phyloP scores from a whole-genome alignment of 169 alveolate genomes.

The Cryptosporidium sp. region DNA sequence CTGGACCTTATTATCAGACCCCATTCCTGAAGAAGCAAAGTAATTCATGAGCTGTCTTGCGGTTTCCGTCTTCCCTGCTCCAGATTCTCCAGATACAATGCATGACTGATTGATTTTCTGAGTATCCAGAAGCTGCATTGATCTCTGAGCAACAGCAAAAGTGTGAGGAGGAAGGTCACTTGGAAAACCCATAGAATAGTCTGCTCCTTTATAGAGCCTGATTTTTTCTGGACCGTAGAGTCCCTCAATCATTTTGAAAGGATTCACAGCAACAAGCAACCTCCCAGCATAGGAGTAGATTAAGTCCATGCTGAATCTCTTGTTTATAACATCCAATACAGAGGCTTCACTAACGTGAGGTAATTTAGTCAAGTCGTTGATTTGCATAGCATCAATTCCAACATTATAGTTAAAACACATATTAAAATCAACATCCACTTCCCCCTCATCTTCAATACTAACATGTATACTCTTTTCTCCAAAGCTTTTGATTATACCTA shows the following conservation, averaged over 20 bases:
- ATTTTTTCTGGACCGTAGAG: slow-evolving; percentile 82
- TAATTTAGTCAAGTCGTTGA: slow-evolving; percentile 86
- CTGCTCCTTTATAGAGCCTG: slow-evolving; percentile 80
- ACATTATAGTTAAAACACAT: slow-evolving; percentile 69
- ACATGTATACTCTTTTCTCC: slow-evolving; percentile 28
- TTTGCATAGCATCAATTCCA: slow-evolving; percentile 65
- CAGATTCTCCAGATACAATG: slow-evolving; percentile 99
- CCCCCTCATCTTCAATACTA: slow-evolving; percentile 59
- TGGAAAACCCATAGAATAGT: slow-evolving; percentile 83
- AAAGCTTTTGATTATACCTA: slow-evolving; percentile 44
- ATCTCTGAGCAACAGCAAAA: slow-evolving; percentile 88
- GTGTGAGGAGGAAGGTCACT: slow-evolving; percentile 88
- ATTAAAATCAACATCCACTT: slow-evolving; percentile 42
- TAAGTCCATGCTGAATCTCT: slow-evolving; percentile 85
- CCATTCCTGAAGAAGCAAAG: slow-evolving; percentile 80
- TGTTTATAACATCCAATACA: slow-evolving; percentile 90
- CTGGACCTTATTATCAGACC: slow-evolving; percentile 40
- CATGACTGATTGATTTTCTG: slow-evolving; percentile 91
- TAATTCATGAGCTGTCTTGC: slow-evolving; percentile 91
- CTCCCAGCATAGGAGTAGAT: slow-evolving; percentile 87
- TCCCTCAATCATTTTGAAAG: slow-evolving; percentile 82
- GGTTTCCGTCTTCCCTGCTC: slow-evolving; percentile 99
- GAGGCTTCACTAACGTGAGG: slow-evolving; percentile 93
- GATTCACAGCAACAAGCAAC: slow-evolving; percentile 85
- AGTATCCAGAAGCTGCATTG: slow-evolving; percentile 82